Percentiles rank a stretch among this genome's conserved stretches.
Conservation (phyloP, 805 yeast species). For the Candida pini region DNA sequence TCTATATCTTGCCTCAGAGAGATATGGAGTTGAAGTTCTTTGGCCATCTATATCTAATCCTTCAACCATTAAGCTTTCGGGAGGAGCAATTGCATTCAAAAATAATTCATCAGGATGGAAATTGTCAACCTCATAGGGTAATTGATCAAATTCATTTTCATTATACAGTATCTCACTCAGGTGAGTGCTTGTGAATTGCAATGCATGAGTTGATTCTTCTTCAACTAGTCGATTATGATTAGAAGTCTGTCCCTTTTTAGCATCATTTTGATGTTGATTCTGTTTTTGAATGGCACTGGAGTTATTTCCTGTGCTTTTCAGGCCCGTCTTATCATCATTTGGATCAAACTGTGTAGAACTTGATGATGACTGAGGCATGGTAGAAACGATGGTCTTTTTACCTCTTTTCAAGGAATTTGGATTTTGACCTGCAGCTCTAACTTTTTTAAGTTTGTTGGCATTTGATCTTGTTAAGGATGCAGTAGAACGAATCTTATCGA, state of each 20-base stretch:
- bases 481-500: neutral
- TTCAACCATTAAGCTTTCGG: no score
- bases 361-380: no score
- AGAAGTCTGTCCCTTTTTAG: neutral
- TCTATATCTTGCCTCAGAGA: neutral
- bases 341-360: neutral
- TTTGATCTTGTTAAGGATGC: neutral
- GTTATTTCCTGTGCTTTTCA: no score
- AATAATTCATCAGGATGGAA: constrained; percentile 11
- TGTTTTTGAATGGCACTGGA: neutral
- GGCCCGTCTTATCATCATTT: neutral
- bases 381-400: no score
- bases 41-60: neutral
- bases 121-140: constrained; percentile 1
- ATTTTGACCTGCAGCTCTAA: neutral
- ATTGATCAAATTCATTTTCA: constrained; percentile 3
- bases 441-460: neutral
- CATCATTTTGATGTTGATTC: neutral
- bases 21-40: neutral
- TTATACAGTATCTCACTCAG: constrained; percentile 1
- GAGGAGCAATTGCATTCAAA: constrained; percentile 1
- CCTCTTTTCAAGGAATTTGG: neutral
- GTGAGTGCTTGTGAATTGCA: constrained; percentile 1
- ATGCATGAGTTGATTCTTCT: neutral
- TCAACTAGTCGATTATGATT: neutral